Percentiles rank a stretch among this genome's conserved stretches.
Conservation (phyloP, 1,139 yeast species). For the Candida sanyaensis region DNA sequence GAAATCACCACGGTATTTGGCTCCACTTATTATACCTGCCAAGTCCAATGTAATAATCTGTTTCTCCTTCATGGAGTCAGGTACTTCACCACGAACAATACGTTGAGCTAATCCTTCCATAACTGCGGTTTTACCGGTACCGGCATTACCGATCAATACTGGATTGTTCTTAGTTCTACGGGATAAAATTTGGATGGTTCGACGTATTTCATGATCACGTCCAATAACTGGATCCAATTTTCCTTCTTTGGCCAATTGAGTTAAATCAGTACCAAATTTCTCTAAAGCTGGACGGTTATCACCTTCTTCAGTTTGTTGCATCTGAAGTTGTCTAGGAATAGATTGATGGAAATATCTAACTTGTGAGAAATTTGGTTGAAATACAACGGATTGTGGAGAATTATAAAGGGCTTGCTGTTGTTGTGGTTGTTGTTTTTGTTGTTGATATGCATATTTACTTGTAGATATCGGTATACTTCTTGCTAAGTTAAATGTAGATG, state of each 20-base stretch:
- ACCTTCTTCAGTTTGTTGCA: constrained; percentile 47
- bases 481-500: constrained; percentile 3
- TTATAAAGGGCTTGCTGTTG: background rate
- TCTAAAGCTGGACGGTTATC: constrained; percentile 77
- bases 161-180: constrained; percentile 95
- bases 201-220: constrained; percentile 88
- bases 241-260: constrained; percentile 84
- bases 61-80: constrained; percentile 88
- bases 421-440: constrained; percentile 1
- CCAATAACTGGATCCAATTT: constrained; percentile 97
- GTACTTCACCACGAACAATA: constrained; percentile 88
- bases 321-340: constrained; percentile 26
- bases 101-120: constrained; percentile 97
- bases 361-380: constrained; percentile 2
- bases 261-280: constrained; percentile 83
- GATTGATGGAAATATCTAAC: constrained; percentile 21
- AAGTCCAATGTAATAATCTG: constrained; percentile 81
- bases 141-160: constrained; percentile 91
- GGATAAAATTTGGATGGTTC: constrained; percentile 90
- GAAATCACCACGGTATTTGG: constrained; percentile 94
- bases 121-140: constrained; percentile 96
- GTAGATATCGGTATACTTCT: constrained; percentile 7
- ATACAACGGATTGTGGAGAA: background rate
- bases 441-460: constrained; percentile 1
- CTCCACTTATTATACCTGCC: constrained; percentile 90